phyloP scores from a whole-genome alignment of 2,329 filamentous ascomycete genomes.

The Dothideomycetes sp. region DNA sequence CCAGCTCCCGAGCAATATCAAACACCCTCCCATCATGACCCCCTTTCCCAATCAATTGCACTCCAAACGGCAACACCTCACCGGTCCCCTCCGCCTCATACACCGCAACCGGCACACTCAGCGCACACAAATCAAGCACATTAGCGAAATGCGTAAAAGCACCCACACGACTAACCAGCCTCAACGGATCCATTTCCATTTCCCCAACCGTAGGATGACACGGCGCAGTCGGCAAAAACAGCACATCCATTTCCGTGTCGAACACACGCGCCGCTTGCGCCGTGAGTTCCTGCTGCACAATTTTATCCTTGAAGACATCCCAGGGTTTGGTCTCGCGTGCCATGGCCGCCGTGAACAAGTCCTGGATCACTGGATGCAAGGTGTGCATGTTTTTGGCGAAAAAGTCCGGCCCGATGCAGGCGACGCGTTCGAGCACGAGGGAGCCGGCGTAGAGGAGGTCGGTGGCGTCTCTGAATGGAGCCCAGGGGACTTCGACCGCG shows the following conservation, averaged over 20 bases:
- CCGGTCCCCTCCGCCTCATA: conserved; percentile 19
- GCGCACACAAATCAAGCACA: conserved; percentile 45
- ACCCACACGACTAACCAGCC: conserved; percentile 42
- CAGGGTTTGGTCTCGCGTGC: conserved; percentile 29
- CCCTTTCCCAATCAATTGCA: conserved; percentile 27
- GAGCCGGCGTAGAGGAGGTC: conserved; percentile 46
- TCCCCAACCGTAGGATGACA: conserved; percentile 39
- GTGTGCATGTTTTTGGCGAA: conserved; percentile 24
- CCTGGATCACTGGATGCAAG: conserved; percentile 39
- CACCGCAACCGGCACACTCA: conserved; percentile 41
- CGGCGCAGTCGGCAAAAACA: conserved; percentile 44
- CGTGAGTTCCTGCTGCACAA: conserved; percentile 33
- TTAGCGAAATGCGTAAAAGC: conserved; percentile 52
- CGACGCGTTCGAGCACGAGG: conserved; percentile 46
- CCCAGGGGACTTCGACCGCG: conserved; percentile 36
- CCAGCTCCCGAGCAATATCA: conserved; percentile 25
- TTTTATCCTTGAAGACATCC: conserved; percentile 39
- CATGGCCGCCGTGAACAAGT: conserved; percentile 32
- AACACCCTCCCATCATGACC: conserved; percentile 29
- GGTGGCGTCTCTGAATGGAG: conserved; percentile 40
- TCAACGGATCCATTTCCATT: conserved; percentile 40
- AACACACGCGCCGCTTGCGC: conserved; percentile 31
- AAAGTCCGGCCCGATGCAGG: conserved; percentile 29
- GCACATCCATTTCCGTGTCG: conserved; percentile 31
- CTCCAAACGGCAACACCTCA: conserved; percentile 27